phyloP scores from a whole-genome alignment of 345 rosid genomes.

The Leavenworthia alabamica region DNA sequence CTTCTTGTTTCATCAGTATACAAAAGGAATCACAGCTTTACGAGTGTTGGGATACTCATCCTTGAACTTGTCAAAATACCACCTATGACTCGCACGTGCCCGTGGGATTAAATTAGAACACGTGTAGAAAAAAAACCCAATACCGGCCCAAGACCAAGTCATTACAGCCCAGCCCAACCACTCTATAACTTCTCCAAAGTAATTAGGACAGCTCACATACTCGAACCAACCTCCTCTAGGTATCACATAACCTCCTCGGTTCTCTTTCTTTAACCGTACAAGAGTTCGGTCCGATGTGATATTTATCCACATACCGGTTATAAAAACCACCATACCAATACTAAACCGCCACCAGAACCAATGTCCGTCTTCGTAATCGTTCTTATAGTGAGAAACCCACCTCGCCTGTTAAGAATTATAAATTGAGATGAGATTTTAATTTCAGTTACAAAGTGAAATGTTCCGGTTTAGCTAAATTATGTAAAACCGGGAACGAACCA shows the following conservation, averaged over 20 bases:
- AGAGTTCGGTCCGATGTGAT: slow-evolving; percentile 60
- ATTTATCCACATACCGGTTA: slow-evolving; percentile 61
- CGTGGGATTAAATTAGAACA: slow-evolving; percentile 78
- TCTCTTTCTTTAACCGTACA: slow-evolving; percentile 53
- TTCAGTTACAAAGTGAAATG: neutral
- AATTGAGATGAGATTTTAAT: neutral
- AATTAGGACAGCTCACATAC: slow-evolving; percentile 79
- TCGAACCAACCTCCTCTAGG: slow-evolving; percentile 85
- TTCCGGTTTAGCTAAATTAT: slow-evolving; percentile 2
- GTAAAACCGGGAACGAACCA: too few relatives aligned
- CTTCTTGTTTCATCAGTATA: slow-evolving; percentile 41
- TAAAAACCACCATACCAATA: slow-evolving; percentile 46
- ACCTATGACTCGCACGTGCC: slow-evolving; percentile 53
- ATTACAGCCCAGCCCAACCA: slow-evolving; percentile 89
- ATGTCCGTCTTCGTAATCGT: slow-evolving; percentile 39
- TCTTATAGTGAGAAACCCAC: slow-evolving; percentile 72
- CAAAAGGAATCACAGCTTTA: slow-evolving; percentile 71
- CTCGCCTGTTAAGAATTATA: slow-evolving; percentile 29
- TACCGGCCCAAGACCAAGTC: too few relatives aligned
- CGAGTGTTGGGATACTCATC: slow-evolving; percentile 63
- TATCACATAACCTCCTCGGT: slow-evolving; percentile 63
- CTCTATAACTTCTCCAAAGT: slow-evolving; percentile 74
- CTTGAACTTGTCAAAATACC: slow-evolving; percentile 73
- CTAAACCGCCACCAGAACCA: slow-evolving; percentile 54
- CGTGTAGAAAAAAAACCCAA: too few relatives aligned